These are phyloP conservation scores for Fomitopsis schrenkii DNA, from an alignment of 1,284 basidiomycete species.

Conservation along the genomic window DNA sequence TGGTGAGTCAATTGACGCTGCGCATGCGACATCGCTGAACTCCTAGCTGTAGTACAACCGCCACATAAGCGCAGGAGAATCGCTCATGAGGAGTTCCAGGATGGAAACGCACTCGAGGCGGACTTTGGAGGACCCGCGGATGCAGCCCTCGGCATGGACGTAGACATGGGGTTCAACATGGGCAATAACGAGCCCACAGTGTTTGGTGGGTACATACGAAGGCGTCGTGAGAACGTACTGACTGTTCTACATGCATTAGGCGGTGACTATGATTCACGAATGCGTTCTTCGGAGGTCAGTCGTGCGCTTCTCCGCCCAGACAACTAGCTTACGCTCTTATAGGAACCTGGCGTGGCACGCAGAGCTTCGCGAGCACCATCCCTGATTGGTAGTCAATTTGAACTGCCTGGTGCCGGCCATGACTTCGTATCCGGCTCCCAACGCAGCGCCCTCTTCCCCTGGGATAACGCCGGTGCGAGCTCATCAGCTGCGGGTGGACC, in stretches of 20 bases:
- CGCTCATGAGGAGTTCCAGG: constrained; percentile 10
- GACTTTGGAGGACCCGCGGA: constrained; percentile 23
- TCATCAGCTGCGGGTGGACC: constrained; percentile 45
- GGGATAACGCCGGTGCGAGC: constrained; percentile 72
- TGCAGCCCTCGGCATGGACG: constrained; percentile 13
- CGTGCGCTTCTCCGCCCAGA: constrained; percentile 9
- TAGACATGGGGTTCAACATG: constrained; percentile 20
- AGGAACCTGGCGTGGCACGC: constrained; percentile 80
- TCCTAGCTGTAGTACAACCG: constrained; percentile 30
- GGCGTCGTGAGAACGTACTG: neutral
- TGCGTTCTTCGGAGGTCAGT: constrained; percentile 68
- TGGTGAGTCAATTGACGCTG: constrained; percentile 19
- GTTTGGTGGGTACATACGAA: constrained; percentile 1
- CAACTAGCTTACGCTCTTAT: neutral
- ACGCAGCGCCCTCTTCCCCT: constrained; percentile 69
- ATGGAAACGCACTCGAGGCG: constrained; percentile 12
- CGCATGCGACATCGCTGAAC: neutral
- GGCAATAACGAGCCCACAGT: constrained; percentile 9
- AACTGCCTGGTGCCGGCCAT: constrained; percentile 31
- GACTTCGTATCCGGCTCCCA: constrained; percentile 48
- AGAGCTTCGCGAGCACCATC: constrained; percentile 52
- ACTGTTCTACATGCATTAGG: neutral
- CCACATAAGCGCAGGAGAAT: constrained; percentile 37
- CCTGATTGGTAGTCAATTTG: constrained; percentile 42
- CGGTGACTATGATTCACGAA: constrained; percentile 24